Base-by-base conservation (phyloP, 768 basidiomycete species). In the Amanita rubescens region DNA sequence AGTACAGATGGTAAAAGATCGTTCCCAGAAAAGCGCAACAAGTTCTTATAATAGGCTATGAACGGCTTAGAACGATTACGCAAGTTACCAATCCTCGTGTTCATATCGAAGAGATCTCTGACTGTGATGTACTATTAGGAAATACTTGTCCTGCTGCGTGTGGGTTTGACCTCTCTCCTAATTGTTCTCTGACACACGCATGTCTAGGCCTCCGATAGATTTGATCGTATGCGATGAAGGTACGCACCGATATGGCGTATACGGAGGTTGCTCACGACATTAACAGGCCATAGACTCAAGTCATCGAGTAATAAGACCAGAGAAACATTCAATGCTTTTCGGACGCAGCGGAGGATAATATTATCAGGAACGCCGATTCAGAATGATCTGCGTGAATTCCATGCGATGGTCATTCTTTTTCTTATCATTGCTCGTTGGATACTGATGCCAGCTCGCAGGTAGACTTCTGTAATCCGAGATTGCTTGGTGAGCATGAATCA, bases 301-400 rank as follows among this genome's bases (percentile, higher is more conserved):
- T 93, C 93, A 9, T 84, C 91, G 4, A 88, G 84, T 57, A 90
- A 86, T 61, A 95, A 97, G 71, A 95, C 93, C 0, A 86, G 86
- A 1, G 77, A 79, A 45, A 89, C 94, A 79, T 90, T 99, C 62
- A 83, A 85, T 49, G 76, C 79, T 3, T 71, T 99, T 25, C 76
- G 77, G 45, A 92, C 91, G 2, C 78, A 76, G 10, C 75, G 90
- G 20, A 73, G 95, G 34, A 77, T 97, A 57, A 94, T 99, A 34
- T 74, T 99, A 3, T 94, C 94, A 0, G 96, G 96, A 30, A 99
- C 96, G 1, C 96, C 96, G 0, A 90, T 99, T 38, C 96, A 98
- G 66, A 99, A 99, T 67, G 92, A 97, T 65, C 70, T 99, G 25
- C 75, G 87, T 57, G 96, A 99, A 67, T 95, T 95, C 63, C 95